Base-by-base conservation (phyloP, 1,139 yeast genomes). In the Taphrina pruni region DNA sequence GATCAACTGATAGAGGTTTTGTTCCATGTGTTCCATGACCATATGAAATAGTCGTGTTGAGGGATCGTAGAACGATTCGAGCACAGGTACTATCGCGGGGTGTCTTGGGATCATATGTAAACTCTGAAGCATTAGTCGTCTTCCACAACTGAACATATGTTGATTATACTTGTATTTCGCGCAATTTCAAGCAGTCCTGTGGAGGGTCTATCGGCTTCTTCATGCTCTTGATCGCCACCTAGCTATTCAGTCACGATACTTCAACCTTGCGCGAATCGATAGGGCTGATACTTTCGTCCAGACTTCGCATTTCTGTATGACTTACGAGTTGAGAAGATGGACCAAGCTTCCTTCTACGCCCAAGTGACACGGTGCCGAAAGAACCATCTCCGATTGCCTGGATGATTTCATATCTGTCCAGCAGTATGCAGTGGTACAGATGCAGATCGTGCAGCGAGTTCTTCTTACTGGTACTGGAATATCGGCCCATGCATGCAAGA, bases 1-100 rank as follows among this genome's bases (percentile, higher is more conserved):
- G 45, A 89, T 87, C 75, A 89, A 81, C 76, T 90, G 92, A 74
- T 87, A 87, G 70, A 94, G 81, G 75, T 88, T 91, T 78, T 87
- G 91, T 73, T 88, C 90, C 90, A 93, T 85, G 36, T 88, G 84
- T 77, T 94, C 98, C 96, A 93, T 91, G 6, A 89, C 88, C 56
- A 93, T 89, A 75, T 90, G 92, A 70, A 91, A 82, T 73, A 85
- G 86, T 73, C 81, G 83, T 58, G 83, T 79, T 11, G 75, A 72
- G 60, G 84, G 81, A 78, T 92, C 97, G 69, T 89, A 83, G 75
- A 93, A 90, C 75, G 92, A 82, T 74, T 93, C 97, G 78, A 85
- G 86, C 1, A 92, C 83, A 73, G 86, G 89, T 17, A 93, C 87
- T 69, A 94, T 79, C 73, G 87, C 85, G 20, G 85, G 85, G 78